These are phyloP conservation scores for Geranium incanum DNA, from an alignment of 441 rosid species.

Conservation along the genomic window DNA sequence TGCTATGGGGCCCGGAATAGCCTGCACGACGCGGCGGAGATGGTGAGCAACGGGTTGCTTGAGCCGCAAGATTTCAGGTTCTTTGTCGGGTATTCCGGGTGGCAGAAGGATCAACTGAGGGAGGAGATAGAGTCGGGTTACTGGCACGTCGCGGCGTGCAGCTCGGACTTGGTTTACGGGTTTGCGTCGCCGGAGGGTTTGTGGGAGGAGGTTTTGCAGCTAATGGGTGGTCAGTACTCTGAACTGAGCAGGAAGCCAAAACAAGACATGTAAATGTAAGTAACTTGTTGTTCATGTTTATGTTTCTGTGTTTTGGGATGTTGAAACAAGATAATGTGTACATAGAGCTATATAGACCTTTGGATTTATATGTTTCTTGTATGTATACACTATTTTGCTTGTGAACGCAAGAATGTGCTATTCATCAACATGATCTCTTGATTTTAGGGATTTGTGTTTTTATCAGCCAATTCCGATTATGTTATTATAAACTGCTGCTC, in stretches of 20 bases:
- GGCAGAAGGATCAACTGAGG: conserved; percentile 83
- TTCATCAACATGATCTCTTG: too few relatives aligned
- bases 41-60: conserved; percentile 64
- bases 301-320: too few relatives aligned
- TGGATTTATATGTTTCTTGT: too few relatives aligned
- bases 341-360: too few relatives aligned
- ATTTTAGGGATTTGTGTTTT: too few relatives aligned
- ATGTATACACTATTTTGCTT: too few relatives aligned
- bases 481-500: too few relatives aligned
- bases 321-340: too few relatives aligned
- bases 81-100: conserved; percentile 84
- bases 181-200: conserved; percentile 33
- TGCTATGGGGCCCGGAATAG: conserved; percentile 71
- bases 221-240: conserved; percentile 82
- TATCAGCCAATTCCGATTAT: too few relatives aligned
- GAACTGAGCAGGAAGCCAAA: conserved; percentile 88
- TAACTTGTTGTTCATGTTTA: too few relatives aligned
- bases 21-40: conserved; percentile 65
- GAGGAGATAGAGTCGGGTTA: conserved; percentile 75
- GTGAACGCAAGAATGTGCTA: too few relatives aligned
- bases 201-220: conserved; percentile 87
- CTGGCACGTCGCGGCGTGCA: conserved; percentile 82
- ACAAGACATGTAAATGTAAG: conserved; percentile 52
- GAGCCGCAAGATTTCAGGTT: conserved; percentile 81
- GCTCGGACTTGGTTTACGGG: conserved; percentile 60